Percentiles rank a stretch among this genome's conserved stretches.
These are phyloP conservation scores for Colletotrichum godetiae DNA, from an alignment of 2,329 filamentous ascomycete species.

Conservation along the genomic window DNA sequence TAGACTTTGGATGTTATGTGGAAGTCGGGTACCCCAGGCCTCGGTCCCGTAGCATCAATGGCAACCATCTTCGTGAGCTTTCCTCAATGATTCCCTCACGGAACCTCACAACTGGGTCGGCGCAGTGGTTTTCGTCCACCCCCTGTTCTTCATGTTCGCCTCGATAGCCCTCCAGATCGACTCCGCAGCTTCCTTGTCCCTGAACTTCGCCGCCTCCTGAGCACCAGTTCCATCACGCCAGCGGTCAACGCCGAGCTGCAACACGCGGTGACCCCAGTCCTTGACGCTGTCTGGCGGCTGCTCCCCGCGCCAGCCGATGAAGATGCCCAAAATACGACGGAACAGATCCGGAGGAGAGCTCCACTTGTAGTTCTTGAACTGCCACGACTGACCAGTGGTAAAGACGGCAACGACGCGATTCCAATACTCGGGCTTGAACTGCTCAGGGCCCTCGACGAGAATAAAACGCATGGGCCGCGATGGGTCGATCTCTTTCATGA, in stretches of 20 bases:
- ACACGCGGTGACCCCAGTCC: constrained; percentile 87
- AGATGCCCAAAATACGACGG: constrained; percentile 86
- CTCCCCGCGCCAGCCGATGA: constrained; percentile 92
- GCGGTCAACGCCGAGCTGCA: constrained; percentile 84
- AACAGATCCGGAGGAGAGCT: constrained; percentile 89
- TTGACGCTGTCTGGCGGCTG: constrained; percentile 80
- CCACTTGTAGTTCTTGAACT: constrained; percentile 99
- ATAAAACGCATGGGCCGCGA: constrained; percentile 88
- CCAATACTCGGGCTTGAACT: constrained; percentile 99
- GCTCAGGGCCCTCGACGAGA: constrained; percentile 89
- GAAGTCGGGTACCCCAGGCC: neutral
- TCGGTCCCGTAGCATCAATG: no score
- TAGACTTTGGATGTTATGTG: neutral
- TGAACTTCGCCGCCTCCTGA: constrained; percentile 72
- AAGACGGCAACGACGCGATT: constrained; percentile 94
- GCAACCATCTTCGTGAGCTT: neutral
- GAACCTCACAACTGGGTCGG: constrained; percentile 51
- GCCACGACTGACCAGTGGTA: constrained; percentile 97
- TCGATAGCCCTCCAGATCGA: constrained; percentile 92
- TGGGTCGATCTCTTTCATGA: constrained; percentile 77
- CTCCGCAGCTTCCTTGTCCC: constrained; percentile 94
- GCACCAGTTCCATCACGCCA: constrained; percentile 69
- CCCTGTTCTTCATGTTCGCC: constrained; percentile 84
- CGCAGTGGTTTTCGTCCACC: constrained; percentile 81
- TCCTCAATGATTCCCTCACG: neutral